Evolutionary conservation across 495 filamentous ascomycete species (phyloP), one percentile per base, ranked within the genome.

Genomic region (Penicillium roqueforti): DNA sequence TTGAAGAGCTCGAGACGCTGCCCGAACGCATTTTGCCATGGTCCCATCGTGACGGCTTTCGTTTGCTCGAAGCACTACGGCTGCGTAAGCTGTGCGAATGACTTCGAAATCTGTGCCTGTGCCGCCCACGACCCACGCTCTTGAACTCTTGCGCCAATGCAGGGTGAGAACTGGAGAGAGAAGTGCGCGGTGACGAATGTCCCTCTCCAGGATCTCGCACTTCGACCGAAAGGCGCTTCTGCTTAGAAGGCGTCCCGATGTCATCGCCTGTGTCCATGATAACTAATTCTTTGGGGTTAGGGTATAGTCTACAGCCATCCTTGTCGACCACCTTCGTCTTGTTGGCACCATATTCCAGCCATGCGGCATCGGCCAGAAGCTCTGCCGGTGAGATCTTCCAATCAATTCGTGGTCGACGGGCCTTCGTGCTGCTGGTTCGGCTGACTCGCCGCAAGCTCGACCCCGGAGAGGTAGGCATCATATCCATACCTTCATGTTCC

Each of bases 341-440:
- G 63, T 96, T 88, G 46, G 81, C 72, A 20, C 76, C 81, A 53
- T 89, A 84, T 66, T 95, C 87, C 39, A 91, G 73, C 92, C 92
- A 97, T 54, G 87, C 85, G 10, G 84, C 76, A 70, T 97, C 92
- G 1, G 90, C 88, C 19, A 97, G 71, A 60, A 95, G 79, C 57
- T 96, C 91, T 41, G 85, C 83, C 0, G 91, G 87, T 37, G 82
- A 80, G 9, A 88, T 82, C 3, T 75, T 76, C 91, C 92, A 96
- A 54, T 92, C 90, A n/a, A 86, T 80, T 31, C 85, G 79, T 7
- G 83, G 82, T 39, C 88, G 75, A 59, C 79, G 83, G 1, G 79
- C 68, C 51, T 86, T 87, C 32, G 67, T 59, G 20, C 66, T 70
- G 40, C 66, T 71, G 34, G 72, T 65, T 29, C 62, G 68, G 18